Percentiles rank a stretch among this genome's conserved stretches.
Evolutionary conservation across 768 basidiomycete genomes (phyloP).

Genomic region (Dictyophora rubrovolvata): DNA sequence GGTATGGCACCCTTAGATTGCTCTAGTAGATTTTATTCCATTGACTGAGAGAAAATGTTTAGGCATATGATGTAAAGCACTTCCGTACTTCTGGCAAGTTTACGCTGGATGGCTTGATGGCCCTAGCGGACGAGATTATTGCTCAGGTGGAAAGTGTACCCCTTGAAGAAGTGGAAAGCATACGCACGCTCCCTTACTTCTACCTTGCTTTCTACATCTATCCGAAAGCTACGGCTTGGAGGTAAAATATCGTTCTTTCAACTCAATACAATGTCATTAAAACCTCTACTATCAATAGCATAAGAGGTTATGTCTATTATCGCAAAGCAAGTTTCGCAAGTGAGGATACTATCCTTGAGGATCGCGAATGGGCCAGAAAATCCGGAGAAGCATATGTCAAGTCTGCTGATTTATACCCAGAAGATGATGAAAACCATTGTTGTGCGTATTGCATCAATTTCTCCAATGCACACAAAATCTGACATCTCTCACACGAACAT

Average conservation of each 20-base stretch:
- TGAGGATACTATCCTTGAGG: conserved; percentile 9
- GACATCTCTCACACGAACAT: conserved; percentile 18
- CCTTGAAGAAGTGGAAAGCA: conserved; percentile 15
- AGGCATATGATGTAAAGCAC: background rate
- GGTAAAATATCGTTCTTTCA: conserved; percentile 20
- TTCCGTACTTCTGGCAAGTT: conserved; percentile 15
- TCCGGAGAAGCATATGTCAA: conserved; percentile 23
- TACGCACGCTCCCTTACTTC: conserved; percentile 12
- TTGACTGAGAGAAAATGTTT: background rate
- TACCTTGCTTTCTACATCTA: conserved; percentile 29
- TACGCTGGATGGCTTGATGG: conserved; percentile 21
- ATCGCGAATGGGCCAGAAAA: conserved; percentile 11
- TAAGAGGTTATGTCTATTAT: conserved; percentile 23
- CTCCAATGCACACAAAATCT: background rate
- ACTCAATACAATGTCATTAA: no score
- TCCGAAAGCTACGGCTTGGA: conserved; percentile 26
- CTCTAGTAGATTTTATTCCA: background rate
- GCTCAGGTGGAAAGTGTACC: background rate
- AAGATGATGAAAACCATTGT: conserved; percentile 29
- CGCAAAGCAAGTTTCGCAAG: conserved; percentile 11
- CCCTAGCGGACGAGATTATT: conserved; percentile 20
- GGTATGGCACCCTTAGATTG: conserved; percentile 15
- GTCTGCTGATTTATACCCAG: conserved; percentile 23
- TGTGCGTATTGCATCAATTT: conserved; percentile 11
- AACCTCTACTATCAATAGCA: conserved; percentile 11